Conservation (phyloP, 192 early-diverging fungal species). For the Funneliformis geosporum region DNA sequence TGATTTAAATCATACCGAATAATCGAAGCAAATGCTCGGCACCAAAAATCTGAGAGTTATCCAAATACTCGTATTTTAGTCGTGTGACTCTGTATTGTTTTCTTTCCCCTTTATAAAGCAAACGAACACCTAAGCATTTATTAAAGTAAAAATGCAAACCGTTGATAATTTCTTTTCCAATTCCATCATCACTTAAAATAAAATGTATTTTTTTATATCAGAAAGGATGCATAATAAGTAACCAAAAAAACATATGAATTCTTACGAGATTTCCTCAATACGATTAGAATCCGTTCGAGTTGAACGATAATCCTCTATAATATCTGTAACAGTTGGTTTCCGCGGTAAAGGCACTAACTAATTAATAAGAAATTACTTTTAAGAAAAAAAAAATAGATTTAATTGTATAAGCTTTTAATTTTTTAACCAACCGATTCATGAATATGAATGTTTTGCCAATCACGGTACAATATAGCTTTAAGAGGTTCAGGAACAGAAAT, state of each 20-base stretch:
- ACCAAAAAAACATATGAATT: background rate
- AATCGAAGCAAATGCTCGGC: slow-evolving; percentile 92
- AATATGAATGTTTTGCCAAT: slow-evolving; percentile 9
- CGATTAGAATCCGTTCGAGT: slow-evolving; percentile 53
- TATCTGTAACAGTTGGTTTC: slow-evolving; percentile 69
- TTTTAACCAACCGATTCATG: slow-evolving; percentile 12
- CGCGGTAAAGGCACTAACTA: slow-evolving; percentile 88
- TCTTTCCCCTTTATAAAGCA: slow-evolving; percentile 94
- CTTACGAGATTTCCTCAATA: slow-evolving; percentile 12
- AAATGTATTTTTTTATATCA: background rate
- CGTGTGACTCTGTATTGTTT: slow-evolving; percentile 88
- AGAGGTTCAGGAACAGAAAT: background rate
- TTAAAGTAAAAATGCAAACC: slow-evolving; percentile 93
- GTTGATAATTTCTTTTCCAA: slow-evolving; percentile 82
- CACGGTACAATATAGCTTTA: background rate
- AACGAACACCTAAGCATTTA: slow-evolving; percentile 85
- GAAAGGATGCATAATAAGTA: no score
- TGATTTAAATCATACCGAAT: slow-evolving; percentile 71
- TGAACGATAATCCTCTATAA: slow-evolving; percentile 70
- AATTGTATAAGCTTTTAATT: background rate
- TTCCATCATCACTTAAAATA: slow-evolving; percentile 57
- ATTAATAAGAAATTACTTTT: background rate
- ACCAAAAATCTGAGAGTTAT: slow-evolving; percentile 90
- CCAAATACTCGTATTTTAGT: slow-evolving; percentile 70
- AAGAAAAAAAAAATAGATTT: background rate